A percentile compares a stretch with the other conserved stretches of the same genome.
These are phyloP conservation scores for Epithele typhae DNA, from an alignment of 768 basidiomycete species.

Conservation along the genomic window DNA sequence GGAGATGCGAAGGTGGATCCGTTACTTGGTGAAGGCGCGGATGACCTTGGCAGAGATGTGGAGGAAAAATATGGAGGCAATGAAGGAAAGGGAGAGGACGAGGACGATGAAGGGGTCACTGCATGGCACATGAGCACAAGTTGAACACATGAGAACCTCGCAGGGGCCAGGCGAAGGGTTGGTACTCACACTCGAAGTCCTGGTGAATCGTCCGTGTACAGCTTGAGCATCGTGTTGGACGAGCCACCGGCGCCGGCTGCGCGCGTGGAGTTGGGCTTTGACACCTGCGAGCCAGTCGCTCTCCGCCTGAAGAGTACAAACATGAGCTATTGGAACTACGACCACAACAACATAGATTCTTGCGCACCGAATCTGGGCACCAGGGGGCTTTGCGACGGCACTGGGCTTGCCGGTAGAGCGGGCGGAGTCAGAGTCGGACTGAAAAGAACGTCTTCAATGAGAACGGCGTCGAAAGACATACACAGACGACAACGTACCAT, in stretches of 20 bases:
- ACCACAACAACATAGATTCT: slow-evolving; percentile 1
- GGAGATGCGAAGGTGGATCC: not conserved
- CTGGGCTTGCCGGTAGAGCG: slow-evolving; percentile 35
- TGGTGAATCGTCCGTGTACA: slow-evolving; percentile 98
- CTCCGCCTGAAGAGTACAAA: slow-evolving; percentile 49
- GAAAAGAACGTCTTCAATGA: slow-evolving; percentile 2
- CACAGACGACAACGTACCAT: slow-evolving; percentile 32
- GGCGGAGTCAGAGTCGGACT: slow-evolving; percentile 79
- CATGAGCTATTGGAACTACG: not conserved
- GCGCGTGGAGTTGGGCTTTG: slow-evolving; percentile 81
- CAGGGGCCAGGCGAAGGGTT: no score
- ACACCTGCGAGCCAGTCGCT: slow-evolving; percentile 57
- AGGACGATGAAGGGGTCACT: slow-evolving; percentile 98
- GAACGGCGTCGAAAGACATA: not conserved
- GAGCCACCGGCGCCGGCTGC: slow-evolving; percentile 95
- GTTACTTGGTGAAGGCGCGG: slow-evolving; percentile 80
- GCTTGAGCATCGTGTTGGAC: slow-evolving; percentile 96
- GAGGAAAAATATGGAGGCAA: slow-evolving; percentile 97
- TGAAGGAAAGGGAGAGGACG: slow-evolving; percentile 93
- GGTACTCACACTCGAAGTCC: slow-evolving; percentile 90
- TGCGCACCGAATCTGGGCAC: slow-evolving; percentile 76
- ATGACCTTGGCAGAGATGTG: slow-evolving; percentile 96
- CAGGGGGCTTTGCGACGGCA: slow-evolving; percentile 68
- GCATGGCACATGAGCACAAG: slow-evolving; percentile 2
- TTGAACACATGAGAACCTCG: not conserved